Evolutionary conservation across 805 yeast genomes (phyloP).

Genomic region (Saturnispora ahearnii): DNA sequence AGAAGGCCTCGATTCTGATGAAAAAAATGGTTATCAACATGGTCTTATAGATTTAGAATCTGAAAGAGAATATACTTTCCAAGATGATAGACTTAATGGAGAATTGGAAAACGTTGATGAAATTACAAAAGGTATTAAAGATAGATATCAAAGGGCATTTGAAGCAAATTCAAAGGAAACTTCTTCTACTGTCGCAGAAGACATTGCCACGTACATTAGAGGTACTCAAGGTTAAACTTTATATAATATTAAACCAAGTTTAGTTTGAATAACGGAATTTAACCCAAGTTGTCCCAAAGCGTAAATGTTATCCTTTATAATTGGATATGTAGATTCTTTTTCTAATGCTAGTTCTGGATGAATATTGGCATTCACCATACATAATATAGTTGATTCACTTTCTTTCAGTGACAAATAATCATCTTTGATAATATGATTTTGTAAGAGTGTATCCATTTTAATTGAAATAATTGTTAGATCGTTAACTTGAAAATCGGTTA

Average conservation of each 20-base stretch:
- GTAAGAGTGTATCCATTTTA: not conserved
- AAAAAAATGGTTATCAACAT: constrained; percentile 29
- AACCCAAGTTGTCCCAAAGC: constrained; percentile 2
- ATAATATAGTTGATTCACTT: not conserved
- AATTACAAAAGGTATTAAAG: constrained; percentile 42
- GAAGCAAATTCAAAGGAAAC: constrained; percentile 53
- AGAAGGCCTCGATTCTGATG: constrained; percentile 39
- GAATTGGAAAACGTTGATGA: constrained; percentile 52
- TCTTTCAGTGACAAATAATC: not conserved
- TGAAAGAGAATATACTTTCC: constrained; percentile 63
- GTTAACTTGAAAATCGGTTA: not conserved
- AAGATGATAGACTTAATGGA: constrained; percentile 46
- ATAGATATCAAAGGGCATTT: constrained; percentile 65
- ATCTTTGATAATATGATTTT: not conserved
- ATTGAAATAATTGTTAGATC: not conserved
- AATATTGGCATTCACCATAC: constrained; percentile 1
- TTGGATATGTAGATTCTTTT: not conserved
- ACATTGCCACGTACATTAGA: constrained; percentile 55
- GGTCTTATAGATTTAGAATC: constrained; percentile 39
- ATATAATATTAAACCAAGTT: constrained; percentile 1
- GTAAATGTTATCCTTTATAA: constrained; percentile 1
- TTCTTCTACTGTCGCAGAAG: constrained; percentile 60
- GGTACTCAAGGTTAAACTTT: constrained; percentile 14
- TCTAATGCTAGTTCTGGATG: constrained; percentile 3
- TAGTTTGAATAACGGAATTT: not conserved